Conservation (phyloP, 2,329 filamentous ascomycete species). For the Aspergillus melleus region DNA sequence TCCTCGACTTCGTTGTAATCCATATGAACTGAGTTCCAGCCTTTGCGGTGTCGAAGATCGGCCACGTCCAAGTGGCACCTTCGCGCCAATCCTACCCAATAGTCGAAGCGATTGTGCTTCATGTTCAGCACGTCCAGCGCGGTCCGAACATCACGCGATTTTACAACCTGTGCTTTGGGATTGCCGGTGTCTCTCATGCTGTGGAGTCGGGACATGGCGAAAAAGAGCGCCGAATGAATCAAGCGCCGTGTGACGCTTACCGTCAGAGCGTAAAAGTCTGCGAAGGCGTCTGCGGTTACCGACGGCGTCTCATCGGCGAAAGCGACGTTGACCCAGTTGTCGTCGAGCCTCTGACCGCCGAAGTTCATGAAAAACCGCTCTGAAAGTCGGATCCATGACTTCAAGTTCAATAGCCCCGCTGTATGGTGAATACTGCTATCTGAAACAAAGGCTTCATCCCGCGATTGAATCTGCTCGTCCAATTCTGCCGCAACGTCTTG, state of each 20-base stretch:
- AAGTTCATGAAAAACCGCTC: conserved; percentile 73
- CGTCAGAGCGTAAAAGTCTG: conserved; percentile 70
- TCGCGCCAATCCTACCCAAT: conserved; percentile 55
- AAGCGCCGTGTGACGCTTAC: conserved; percentile 69
- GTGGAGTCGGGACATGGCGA: conserved; percentile 68
- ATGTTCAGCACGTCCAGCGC: conserved; percentile 58
- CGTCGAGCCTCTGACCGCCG: conserved; percentile 53
- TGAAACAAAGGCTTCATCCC: conserved; percentile 26
- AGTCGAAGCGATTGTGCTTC: conserved; percentile 45
- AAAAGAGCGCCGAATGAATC: conserved; percentile 67
- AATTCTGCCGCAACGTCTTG: conserved; percentile 30
- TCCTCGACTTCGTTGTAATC: conserved; percentile 46
- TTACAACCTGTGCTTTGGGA: conserved; percentile 38
- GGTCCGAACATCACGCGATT: conserved; percentile 52
- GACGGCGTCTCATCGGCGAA: conserved; percentile 60
- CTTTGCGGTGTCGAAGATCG: conserved; percentile 35
- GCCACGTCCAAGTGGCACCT: conserved; percentile 55
- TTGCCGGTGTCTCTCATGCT: conserved; percentile 41
- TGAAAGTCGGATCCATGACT: conserved; percentile 64
- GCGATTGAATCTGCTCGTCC: conserved; percentile 25
- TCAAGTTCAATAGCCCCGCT: conserved; percentile 58
- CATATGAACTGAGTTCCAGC: conserved; percentile 29
- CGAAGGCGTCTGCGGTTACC: conserved; percentile 72
- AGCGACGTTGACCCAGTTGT: conserved; percentile 67
- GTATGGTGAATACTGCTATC: conserved; percentile 46